Evolutionary conservation across 1,284 basidiomycete species (phyloP).

Genomic region (Trametes sp.): DNA sequence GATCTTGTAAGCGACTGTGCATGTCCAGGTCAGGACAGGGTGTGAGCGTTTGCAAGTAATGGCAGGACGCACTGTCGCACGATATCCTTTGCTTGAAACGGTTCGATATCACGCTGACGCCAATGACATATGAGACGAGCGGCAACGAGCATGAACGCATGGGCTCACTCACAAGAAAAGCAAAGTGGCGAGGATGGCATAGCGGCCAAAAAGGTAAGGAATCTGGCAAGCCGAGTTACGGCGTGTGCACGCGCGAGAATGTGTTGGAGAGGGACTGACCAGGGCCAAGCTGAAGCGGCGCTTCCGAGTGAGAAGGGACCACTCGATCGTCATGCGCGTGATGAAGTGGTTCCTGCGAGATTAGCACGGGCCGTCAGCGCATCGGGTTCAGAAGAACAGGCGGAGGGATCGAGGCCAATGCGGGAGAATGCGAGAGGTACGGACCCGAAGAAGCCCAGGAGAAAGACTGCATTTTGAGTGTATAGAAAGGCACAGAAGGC

Average conservation of each 20-base stretch:
- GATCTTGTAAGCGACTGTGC: slow-evolving; percentile 21
- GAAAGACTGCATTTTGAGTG: slow-evolving; percentile 25
- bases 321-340: slow-evolving; percentile 23
- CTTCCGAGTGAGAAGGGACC: slow-evolving; percentile 24
- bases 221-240: slow-evolving; percentile 7
- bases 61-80: slow-evolving; percentile 18
- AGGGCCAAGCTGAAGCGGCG: slow-evolving; percentile 22
- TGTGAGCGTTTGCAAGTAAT: too few species aligned
- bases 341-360: slow-evolving; percentile 21
- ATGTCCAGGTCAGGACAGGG: not conserved
- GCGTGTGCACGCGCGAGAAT: not conserved
- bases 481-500: slow-evolving; percentile 25
- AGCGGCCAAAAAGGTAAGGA: slow-evolving; percentile 28
- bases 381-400: not conserved
- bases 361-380: not conserved
- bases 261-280: slow-evolving; percentile 4
- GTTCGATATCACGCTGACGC: slow-evolving; percentile 15
- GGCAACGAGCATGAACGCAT: not conserved
- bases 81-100: slow-evolving; percentile 11
- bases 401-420: too few species aligned
- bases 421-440: not conserved
- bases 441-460: slow-evolving; percentile 28
- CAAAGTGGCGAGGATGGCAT: slow-evolving; percentile 20
- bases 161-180: slow-evolving; percentile 17
- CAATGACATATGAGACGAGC: not conserved